These are phyloP conservation scores for Cadophora luteo-olivacea DNA, from an alignment of 2,329 filamentous ascomycete species.

Conservation along the genomic window DNA sequence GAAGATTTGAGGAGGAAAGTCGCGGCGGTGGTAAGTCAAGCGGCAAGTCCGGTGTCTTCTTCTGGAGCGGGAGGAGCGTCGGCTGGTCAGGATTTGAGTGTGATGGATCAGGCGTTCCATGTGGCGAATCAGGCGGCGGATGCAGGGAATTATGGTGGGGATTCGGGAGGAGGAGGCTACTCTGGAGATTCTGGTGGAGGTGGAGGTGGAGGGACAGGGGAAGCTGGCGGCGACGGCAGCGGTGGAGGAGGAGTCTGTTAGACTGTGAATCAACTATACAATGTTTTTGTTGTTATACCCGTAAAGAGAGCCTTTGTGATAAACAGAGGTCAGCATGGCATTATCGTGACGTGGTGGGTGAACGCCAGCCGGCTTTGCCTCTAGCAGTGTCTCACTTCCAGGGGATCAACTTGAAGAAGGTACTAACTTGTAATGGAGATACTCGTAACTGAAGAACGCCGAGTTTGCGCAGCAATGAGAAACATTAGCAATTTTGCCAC, in stretches of 20 bases:
- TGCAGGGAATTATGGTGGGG: not conserved
- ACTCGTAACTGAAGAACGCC: no score
- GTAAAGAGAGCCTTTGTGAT: no score
- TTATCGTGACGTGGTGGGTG: no score
- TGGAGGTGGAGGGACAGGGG: not conserved
- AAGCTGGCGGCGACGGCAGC: not conserved
- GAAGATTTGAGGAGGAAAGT: not conserved
- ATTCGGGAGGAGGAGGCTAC: not conserved
- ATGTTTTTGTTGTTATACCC: no score
- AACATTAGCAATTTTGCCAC: no score
- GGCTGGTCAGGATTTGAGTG: not conserved
- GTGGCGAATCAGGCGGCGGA: not conserved
- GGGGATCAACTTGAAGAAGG: no score
- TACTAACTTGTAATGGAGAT: no score
- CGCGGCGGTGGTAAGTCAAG: not conserved
- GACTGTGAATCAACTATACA: not conserved
- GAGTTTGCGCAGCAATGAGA: no score
- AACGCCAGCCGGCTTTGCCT: no score
- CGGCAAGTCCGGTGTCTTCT: not conserved
- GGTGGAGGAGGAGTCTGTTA: not conserved
- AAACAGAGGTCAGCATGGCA: no score
- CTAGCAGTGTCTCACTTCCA: no score
- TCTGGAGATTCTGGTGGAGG: not conserved
- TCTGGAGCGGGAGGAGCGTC: not conserved
- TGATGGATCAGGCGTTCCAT: not conserved